Evolutionary conservation across 768 basidiomycete species (phyloP), one percentile per base, ranked within the genome.

Genomic region (Tulasnella sp.): DNA sequence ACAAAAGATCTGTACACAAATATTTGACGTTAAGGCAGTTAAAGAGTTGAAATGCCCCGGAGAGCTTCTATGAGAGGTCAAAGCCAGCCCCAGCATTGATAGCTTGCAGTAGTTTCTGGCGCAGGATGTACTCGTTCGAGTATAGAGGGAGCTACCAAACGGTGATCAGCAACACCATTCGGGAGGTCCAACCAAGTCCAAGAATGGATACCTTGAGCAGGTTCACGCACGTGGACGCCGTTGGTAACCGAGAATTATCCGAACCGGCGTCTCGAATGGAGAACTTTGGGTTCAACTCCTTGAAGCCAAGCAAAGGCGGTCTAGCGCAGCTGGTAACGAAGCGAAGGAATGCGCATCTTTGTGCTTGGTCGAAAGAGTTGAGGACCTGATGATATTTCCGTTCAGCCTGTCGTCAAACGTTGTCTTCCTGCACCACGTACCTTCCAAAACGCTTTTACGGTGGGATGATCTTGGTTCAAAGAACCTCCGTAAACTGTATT

Each of bases 301-400:
- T 91, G 88, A 96, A 96, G 3, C 94, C 94, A 92, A 97, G 87
- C 38, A 98, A 86, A 0, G 96, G 97, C 0, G 97, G 95, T 21
- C 95, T 89, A 82, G 94, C 93, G 82, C 95, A 96, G 81, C 94
- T 95, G 24, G 98, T 98, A 27, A 96, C 97, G 82, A 99, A 99
- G 19, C 94, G 89, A 79, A 99, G 85, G 78, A 99, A 87, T 1
- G 90, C 88, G 71, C 91, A 88, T 19, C 93, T 89, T 82, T 99
- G 92, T 71, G 94, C 92, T 80, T 95, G 92, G 79, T 91, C 89
- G 83, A 99, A 94, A 3, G 89, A 86, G 46, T 92, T 89, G 80
- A 97, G 89, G 38, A 98, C 94, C 90, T 93, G 77, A 42, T 78
- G 68, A 36, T 68, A 75, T 76, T 39, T 76, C 74, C 10, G 58